Conservation (phyloP, 2,329 filamentous ascomycete genomes). For the Clonostachys solani region DNA sequence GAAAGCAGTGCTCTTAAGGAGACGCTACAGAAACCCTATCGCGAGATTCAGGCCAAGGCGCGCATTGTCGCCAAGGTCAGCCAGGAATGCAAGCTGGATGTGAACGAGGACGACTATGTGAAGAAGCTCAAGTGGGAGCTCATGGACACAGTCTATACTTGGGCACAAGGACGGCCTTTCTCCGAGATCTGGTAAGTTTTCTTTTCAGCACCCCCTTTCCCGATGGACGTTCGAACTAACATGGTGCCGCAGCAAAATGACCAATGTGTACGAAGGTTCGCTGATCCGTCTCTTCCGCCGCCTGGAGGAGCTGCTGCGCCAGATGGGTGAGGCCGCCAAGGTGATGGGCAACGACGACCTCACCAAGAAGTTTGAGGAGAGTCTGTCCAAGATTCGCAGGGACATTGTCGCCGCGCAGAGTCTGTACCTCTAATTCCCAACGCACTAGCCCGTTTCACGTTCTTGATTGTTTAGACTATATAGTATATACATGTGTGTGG, state of each 20-base stretch:
- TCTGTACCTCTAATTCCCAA: conserved; percentile 66
- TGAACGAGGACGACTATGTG: conserved; percentile 96
- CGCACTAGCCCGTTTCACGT: background rate
- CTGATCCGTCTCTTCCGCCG: conserved; percentile 94
- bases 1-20: conserved; percentile 75
- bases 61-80: conserved; percentile 88
- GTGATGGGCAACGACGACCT: conserved; percentile 98
- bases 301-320: conserved; percentile 86
- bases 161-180: conserved; percentile 88
- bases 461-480: too few relatives aligned
- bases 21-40: conserved; percentile 79
- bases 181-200: conserved; percentile 84
- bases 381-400: conserved; percentile 78
- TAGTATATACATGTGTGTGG: too few relatives aligned
- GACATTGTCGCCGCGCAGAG: conserved; percentile 96
- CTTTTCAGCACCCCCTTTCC: background rate
- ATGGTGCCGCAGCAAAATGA: conserved; percentile 77
- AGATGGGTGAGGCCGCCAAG: conserved; percentile 93
- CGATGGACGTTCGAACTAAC: conserved; percentile 9
- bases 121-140: conserved; percentile 87
- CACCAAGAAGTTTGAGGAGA: conserved; percentile 85
- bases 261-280: conserved; percentile 94
- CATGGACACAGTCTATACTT: conserved; percentile 93
- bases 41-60: conserved; percentile 84
- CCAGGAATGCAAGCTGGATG: conserved; percentile 84